Evolutionary conservation across 805 yeast genomes (phyloP), one percentile per base, ranked within the genome.

Genomic region (Yarrowia sp.): DNA sequence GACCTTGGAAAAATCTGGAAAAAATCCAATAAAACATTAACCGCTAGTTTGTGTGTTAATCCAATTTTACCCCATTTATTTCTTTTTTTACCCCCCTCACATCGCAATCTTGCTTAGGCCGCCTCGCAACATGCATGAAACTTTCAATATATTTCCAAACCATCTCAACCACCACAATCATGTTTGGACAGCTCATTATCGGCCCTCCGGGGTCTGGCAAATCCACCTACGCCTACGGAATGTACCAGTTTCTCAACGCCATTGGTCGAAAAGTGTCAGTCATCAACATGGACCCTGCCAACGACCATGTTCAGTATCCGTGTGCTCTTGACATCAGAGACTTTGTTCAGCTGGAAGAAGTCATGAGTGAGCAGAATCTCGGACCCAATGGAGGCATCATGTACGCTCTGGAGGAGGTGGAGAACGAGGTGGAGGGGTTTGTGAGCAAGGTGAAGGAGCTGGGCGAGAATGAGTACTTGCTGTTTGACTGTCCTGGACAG

Each of bases 121-220:
- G 50, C 50, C 50, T 31, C 51, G 36, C 51, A 31, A 17, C 57
- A 22, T 50, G 57, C 57, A 50, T 33, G 7, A 50, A 50, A n/a
- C 18, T 35, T 47, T 15, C 14, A 31, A 10, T 47, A 15, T 32
- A 15, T 47, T 1, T 11, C 33, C n/a, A 4, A 15, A 7, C 17
- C 14, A 7, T 14, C 13, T 8, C 8, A 15, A 22, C 3, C 44
- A 51, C 36, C 36, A 38, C 36, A 11, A 17, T 9, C 18, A 58
- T 58, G 64, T 75, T 89, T 75, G 97, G 96, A 3, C 97, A 95
- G 76, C 84, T 95, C 9, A 92, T 93, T 9, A 91, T 95, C 42
- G 99, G 99, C 0, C 98, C 99, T 0, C 99, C 99, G 0, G 99
- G 99, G 0, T 83, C 96, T 0, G 99, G 99, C 0, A 95, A 95